These are phyloP conservation scores for Cucumis cinereus DNA, from an alignment of 306 rosid species.

Conservation along the genomic window DNA sequence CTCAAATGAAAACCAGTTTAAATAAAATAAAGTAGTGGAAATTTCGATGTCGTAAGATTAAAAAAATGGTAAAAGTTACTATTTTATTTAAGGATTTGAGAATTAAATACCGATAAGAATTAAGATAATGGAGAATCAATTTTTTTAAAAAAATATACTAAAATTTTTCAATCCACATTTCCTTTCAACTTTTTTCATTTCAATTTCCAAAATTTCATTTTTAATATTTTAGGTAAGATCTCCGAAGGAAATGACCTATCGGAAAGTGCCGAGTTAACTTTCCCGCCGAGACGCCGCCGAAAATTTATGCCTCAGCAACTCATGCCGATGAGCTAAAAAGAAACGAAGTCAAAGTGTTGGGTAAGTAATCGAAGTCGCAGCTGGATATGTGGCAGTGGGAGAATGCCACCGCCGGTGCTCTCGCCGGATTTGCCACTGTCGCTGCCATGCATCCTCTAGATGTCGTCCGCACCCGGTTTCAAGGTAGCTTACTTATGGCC, in stretches of 20 bases:
- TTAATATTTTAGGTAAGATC: neutral
- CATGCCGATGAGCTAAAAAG: neutral
- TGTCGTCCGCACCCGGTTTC: slow-evolving; percentile 89
- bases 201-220: neutral
- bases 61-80: no score
- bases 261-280: neutral
- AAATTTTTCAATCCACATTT: neutral
- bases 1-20: no score
- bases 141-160: no score
- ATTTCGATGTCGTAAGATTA: no score
- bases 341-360: slow-evolving; percentile 2
- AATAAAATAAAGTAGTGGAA: no score
- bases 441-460: slow-evolving; percentile 84
- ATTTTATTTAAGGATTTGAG: no score
- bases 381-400: slow-evolving; percentile 69
- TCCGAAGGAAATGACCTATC: neutral
- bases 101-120: no score
- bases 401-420: slow-evolving; percentile 68
- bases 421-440: slow-evolving; percentile 82
- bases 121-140: no score
- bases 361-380: slow-evolving; percentile 13
- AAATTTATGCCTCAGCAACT: neutral
- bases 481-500: slow-evolving; percentile 29
- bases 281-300: neutral
- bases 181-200: neutral